Percentiles rank a stretch among this genome's conserved stretches.
These are phyloP conservation scores for Beauveria rudraprayagi DNA, from an alignment of 2,329 filamentous ascomycete genomes.

Conservation along the genomic window DNA sequence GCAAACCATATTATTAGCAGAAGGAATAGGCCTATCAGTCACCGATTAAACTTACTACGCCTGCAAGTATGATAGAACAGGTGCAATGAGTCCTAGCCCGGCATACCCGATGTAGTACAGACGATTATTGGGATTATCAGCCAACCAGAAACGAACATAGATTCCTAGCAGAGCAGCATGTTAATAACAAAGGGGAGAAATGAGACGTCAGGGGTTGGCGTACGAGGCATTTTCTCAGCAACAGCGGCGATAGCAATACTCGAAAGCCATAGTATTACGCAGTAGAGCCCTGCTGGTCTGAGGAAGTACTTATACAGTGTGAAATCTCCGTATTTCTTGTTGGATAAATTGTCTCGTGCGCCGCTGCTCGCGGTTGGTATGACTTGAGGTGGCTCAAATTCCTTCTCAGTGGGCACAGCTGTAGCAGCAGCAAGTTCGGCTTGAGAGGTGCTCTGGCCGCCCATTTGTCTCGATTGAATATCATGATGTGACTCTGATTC, in stretches of 20 bases:
- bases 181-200: background rate
- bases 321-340: background rate
- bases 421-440: too few species aligned
- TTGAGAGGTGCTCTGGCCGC: background rate
- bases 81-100: background rate
- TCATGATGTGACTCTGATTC: background rate
- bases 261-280: background rate
- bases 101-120: constrained; percentile 11
- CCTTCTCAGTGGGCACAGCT: background rate
- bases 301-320: constrained; percentile 4
- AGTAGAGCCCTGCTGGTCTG: background rate
- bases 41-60: background rate
- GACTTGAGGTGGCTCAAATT: background rate
- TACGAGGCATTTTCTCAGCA: background rate
- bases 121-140: background rate
- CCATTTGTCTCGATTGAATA: background rate
- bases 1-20: background rate
- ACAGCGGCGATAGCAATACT: background rate
- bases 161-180: background rate
- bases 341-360: background rate
- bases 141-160: constrained; percentile 9
- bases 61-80: background rate
- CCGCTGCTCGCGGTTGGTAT: background rate
- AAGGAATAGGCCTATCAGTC: too few species aligned
- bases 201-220: background rate